Percentiles rank a stretch among this genome's conserved stretches.
These are phyloP conservation scores for Sparassis latifolia DNA, from an alignment of 1,284 basidiomycete species.

Conservation along the genomic window DNA sequence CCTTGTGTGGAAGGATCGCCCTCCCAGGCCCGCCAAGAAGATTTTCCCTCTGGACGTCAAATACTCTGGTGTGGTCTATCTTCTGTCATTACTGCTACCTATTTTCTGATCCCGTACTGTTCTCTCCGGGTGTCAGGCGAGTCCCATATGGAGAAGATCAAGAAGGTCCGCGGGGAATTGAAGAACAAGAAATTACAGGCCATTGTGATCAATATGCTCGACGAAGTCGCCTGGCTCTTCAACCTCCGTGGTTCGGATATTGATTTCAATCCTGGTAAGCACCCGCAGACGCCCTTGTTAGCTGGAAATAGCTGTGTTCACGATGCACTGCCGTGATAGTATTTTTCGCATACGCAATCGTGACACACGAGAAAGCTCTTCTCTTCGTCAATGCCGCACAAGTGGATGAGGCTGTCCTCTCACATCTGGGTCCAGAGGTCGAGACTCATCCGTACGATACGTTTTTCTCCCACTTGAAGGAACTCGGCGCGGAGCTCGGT, in stretches of 20 bases:
- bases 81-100: not conserved
- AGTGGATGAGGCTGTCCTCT: constrained; percentile 49
- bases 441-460: constrained; percentile 66
- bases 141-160: constrained; percentile 61
- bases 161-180: constrained; percentile 59
- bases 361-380: constrained; percentile 60
- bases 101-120: not conserved
- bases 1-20: constrained; percentile 72
- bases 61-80: constrained; percentile 44
- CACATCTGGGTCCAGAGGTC: constrained; percentile 58
- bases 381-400: constrained; percentile 74
- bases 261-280: constrained; percentile 76
- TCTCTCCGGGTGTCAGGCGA: constrained; percentile 39
- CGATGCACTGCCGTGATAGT: constrained; percentile 38
- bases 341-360: constrained; percentile 89
- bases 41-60: constrained; percentile 70
- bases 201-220: constrained; percentile 75
- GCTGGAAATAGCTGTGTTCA: too few species aligned
- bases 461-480: constrained; percentile 58
- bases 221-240: constrained; percentile 92
- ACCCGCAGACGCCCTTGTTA: not conserved
- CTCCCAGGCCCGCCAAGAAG: constrained; percentile 62
- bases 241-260: constrained; percentile 93
- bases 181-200: constrained; percentile 59
- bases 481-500: constrained; percentile 40